These are phyloP conservation scores for Litsea cubeba DNA, from an alignment of 164 flowering plant species.

Conservation along the genomic window DNA sequence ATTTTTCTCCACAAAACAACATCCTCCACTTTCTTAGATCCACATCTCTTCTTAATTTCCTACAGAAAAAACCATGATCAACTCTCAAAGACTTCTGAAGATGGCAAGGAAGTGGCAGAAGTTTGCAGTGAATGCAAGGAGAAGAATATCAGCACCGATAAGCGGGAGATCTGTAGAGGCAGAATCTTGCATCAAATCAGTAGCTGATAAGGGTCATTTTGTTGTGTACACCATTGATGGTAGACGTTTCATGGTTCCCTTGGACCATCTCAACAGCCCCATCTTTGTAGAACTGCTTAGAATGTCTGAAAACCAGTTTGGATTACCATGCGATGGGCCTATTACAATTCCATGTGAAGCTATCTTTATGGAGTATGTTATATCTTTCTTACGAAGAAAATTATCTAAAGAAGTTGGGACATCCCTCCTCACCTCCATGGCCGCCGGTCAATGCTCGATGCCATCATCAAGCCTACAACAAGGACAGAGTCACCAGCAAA, in stretches of 20 bases:
- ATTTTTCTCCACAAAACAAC: background rate
- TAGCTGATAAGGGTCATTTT: slow-evolving; percentile 14
- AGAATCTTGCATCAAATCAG: background rate
- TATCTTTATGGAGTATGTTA: slow-evolving; percentile 16
- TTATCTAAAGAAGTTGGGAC: slow-evolving; percentile 13
- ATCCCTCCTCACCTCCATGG: slow-evolving; percentile 13
- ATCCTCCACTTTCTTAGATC: background rate
- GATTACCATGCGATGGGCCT: slow-evolving; percentile 19
- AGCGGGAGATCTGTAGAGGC: background rate
- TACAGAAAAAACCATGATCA: background rate
- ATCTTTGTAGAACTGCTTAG: slow-evolving; percentile 25
- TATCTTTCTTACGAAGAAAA: slow-evolving; percentile 6
- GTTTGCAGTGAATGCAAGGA: background rate
- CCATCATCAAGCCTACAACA: background rate
- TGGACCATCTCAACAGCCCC: slow-evolving; percentile 14
- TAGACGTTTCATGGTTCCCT: slow-evolving; percentile 18
- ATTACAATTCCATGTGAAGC: slow-evolving; percentile 24
- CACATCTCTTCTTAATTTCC: background rate
- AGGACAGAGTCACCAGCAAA: background rate
- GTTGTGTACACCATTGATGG: slow-evolving; percentile 13
- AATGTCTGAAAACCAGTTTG: slow-evolving; percentile 26
- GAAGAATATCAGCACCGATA: background rate
- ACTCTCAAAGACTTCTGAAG: background rate
- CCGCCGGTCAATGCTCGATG: slow-evolving; percentile 6
- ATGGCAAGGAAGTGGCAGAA: background rate